Evolutionary conservation across 1,284 basidiomycete genomes (phyloP).

Genomic region (Leccinum discolor): DNA sequence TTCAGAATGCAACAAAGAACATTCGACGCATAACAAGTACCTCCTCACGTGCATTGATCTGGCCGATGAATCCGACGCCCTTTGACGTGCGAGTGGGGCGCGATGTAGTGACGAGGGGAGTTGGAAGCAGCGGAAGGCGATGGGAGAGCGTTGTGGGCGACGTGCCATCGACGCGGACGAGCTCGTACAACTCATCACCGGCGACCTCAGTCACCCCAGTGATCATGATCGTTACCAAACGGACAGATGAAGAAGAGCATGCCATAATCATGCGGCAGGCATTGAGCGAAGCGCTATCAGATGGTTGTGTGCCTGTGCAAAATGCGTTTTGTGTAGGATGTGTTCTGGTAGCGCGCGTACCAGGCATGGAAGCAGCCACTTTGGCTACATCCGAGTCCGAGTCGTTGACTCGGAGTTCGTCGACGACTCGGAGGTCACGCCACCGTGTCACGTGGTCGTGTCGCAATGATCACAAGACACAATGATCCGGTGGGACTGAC

Average conservation of each 20-base stretch:
- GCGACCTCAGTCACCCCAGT: not conserved
- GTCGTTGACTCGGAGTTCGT: too few species aligned
- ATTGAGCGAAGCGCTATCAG: constrained; percentile 61
- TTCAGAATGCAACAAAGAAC: not conserved
- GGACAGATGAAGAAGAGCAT: constrained; percentile 36
- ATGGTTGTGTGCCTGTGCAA: constrained; percentile 68
- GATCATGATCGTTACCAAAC: constrained; percentile 6
- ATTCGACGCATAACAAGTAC: constrained; percentile 37
- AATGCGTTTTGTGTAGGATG: constrained; percentile 97
- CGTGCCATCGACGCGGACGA: too few species aligned
- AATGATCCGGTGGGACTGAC: too few species aligned
- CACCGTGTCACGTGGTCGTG: too few species aligned
- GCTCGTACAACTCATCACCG: not conserved
- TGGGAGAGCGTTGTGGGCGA: too few species aligned
- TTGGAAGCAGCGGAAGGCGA: too few species aligned
- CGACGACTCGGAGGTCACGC: too few species aligned
- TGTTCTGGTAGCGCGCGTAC: constrained; percentile 61
- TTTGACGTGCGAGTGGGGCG: constrained; percentile 24
- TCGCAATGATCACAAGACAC: too few species aligned
- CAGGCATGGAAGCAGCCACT: constrained; percentile 36
- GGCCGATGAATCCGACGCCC: constrained; percentile 90
- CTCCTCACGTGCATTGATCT: constrained; percentile 83
- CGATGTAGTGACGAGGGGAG: too few species aligned
- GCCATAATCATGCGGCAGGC: constrained; percentile 63
- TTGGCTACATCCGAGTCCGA: constrained; percentile 31